Evolutionary conservation across 805 yeast species (phyloP).

Genomic region (Scheffersomyces ergatensis): DNA sequence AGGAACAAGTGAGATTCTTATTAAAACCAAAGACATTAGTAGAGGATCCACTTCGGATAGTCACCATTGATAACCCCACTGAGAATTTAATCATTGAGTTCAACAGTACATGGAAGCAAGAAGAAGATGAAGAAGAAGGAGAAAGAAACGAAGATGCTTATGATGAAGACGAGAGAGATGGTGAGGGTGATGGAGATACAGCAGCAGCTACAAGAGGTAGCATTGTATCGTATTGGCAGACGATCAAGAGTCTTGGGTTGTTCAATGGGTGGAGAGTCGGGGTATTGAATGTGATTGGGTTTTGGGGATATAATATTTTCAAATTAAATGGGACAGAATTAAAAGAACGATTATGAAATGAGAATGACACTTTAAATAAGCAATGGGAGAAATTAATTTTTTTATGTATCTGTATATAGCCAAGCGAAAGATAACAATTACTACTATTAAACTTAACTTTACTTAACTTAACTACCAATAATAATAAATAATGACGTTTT

Average conservation of each 20-base stretch:
- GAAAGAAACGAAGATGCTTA: slow-evolving; percentile 18
- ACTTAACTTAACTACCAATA: too few species aligned
- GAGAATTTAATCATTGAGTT: slow-evolving; percentile 55
- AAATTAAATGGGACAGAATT: slow-evolving; percentile 45
- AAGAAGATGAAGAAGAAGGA: not conserved
- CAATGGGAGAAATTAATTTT: too few species aligned
- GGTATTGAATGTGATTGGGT: slow-evolving; percentile 71
- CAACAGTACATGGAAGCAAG: slow-evolving; percentile 27
- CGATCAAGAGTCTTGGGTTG: slow-evolving; percentile 27
- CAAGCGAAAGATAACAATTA: too few species aligned
- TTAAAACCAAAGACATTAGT: slow-evolving; percentile 34
- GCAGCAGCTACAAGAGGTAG: slow-evolving; percentile 2
- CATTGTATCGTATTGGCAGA: slow-evolving; percentile 41
- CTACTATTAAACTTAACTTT: too few species aligned
- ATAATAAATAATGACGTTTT: too few species aligned
- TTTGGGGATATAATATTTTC: slow-evolving; percentile 72
- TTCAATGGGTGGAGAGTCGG: slow-evolving; percentile 95
- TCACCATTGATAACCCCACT: slow-evolving; percentile 43
- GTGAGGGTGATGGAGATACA: not conserved
- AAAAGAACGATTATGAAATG: slow-evolving; percentile 30
- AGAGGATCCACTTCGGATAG: slow-evolving; percentile 34
- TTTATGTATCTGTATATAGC: too few species aligned
- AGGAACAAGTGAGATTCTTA: slow-evolving; percentile 76
- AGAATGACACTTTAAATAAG: too few species aligned
- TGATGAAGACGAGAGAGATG: slow-evolving; percentile 4